Evolutionary conservation across 441 rosid species (phyloP).

Genomic region (Populus trichocarpa): DNA sequence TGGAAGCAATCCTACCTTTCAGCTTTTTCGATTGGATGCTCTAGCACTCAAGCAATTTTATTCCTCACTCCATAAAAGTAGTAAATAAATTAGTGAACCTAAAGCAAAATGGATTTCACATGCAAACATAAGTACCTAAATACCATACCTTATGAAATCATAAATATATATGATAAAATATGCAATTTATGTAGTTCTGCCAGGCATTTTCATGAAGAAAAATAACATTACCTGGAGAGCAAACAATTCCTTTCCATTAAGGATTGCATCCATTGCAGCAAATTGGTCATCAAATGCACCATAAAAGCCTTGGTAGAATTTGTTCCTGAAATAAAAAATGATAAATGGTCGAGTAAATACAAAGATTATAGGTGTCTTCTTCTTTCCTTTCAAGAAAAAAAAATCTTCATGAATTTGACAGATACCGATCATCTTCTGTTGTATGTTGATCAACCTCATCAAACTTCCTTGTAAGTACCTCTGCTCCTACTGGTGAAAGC

Average conservation of each 20-base stretch:
- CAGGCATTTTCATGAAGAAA: slow-evolving; percentile 7
- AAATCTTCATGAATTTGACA: slow-evolving; percentile 10
- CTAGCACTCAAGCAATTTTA: background rate
- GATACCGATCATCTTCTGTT: slow-evolving; percentile 65
- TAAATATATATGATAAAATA: background rate
- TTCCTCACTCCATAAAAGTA: background rate
- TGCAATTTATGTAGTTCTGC: background rate
- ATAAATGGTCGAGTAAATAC: slow-evolving; percentile 13
- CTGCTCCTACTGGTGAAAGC: slow-evolving; percentile 85
- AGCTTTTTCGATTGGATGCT: background rate
- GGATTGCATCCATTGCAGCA: slow-evolving; percentile 81
- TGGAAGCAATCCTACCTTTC: no score
- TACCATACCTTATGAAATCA: background rate
- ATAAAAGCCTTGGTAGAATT: slow-evolving; percentile 66
- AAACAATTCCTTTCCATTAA: slow-evolving; percentile 72
- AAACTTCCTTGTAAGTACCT: slow-evolving; percentile 74
- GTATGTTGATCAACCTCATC: slow-evolving; percentile 67
- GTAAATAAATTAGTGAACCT: background rate
- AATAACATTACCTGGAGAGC: slow-evolving; percentile 53
- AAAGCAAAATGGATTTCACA: background rate
- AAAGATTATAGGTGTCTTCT: background rate
- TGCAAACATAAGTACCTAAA: background rate
- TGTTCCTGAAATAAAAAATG: slow-evolving; percentile 47
- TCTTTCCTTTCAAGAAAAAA: slow-evolving; percentile 13
- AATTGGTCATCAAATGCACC: slow-evolving; percentile 79